phyloP scores from a whole-genome alignment of 2,329 filamentous ascomycete species.

The Xylariaceae sp. region DNA sequence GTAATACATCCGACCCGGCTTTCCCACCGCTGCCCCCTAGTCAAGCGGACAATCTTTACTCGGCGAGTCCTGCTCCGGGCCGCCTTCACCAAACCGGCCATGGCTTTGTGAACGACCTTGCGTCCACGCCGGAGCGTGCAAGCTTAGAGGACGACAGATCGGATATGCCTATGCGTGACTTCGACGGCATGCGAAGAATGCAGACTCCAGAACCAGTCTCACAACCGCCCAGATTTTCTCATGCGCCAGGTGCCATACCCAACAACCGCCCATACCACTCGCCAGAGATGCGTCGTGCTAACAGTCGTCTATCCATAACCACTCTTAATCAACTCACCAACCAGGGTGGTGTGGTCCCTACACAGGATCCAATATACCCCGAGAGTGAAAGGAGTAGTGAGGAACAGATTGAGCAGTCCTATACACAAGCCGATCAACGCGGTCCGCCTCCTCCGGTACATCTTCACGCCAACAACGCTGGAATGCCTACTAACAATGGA shows the following conservation, averaged over 20 bases:
- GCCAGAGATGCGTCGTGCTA: conserved; percentile 73
- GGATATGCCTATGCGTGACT: conserved; percentile 43
- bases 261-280: conserved; percentile 67
- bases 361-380: conserved; percentile 28
- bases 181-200: conserved; percentile 52
- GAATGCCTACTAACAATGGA: conserved; percentile 52
- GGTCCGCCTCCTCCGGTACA: conserved; percentile 45
- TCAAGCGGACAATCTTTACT: conserved; percentile 20
- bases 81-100: conserved; percentile 35
- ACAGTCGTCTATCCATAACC: conserved; percentile 75
- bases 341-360: conserved; percentile 52
- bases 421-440: conserved; percentile 32
- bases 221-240: conserved; percentile 73
- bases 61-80: conserved; percentile 30
- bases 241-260: conserved; percentile 68
- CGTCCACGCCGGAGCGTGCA: conserved; percentile 47
- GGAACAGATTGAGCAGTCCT: conserved; percentile 30
- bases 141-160: conserved; percentile 54
- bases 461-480: conserved; percentile 45
- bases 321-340: conserved; percentile 78
- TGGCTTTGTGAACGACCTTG: conserved; percentile 41
- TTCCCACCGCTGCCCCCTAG: conserved; percentile 25
- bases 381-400: conserved; percentile 32
- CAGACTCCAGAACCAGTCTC: conserved; percentile 72
- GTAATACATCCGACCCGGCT: conserved; percentile 47